Conservation (phyloP, 2,329 filamentous ascomycete genomes). For the Ambrosiella xylebori region DNA sequence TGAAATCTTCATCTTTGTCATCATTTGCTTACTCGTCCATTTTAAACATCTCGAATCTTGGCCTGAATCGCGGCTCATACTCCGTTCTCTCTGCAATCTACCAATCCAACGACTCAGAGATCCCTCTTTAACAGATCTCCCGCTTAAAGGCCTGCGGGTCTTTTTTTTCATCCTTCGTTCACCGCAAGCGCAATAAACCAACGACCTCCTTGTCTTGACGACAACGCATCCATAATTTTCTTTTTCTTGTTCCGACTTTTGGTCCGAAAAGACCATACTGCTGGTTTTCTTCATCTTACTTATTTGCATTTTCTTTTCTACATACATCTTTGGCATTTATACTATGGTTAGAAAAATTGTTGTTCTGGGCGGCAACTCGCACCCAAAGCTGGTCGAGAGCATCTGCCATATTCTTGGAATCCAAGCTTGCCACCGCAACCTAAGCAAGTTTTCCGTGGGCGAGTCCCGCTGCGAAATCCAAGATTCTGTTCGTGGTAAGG, state of each 20-base stretch:
- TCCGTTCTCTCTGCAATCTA: neutral
- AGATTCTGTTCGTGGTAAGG: slow-evolving; percentile 91
- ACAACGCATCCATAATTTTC: neutral
- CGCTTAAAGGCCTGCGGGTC: neutral
- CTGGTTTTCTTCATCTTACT: neutral
- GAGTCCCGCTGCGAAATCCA: slow-evolving; percentile 91
- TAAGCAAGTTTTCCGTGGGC: slow-evolving; percentile 85
- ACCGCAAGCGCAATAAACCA: neutral
- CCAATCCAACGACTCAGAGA: neutral
- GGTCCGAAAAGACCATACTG: neutral
- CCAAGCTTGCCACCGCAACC: slow-evolving; percentile 64
- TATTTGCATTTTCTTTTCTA: neutral
- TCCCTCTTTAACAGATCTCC: neutral
- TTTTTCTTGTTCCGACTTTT: neutral
- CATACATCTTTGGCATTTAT: slow-evolving; percentile 2
- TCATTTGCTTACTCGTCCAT: too few relatives aligned
- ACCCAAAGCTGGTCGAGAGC: slow-evolving; percentile 69
- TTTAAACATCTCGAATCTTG: neutral
- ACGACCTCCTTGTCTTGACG: neutral
- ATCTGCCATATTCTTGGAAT: slow-evolving; percentile 83
- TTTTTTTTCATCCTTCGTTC: neutral
- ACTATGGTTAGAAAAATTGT: slow-evolving; percentile 89
- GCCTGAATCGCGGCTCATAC: neutral
- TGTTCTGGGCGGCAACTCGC: slow-evolving; percentile 81
- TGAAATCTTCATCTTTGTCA: too few relatives aligned